phyloP scores from a whole-genome alignment of 139 green algal species.

The Choricystis sp. region DNA sequence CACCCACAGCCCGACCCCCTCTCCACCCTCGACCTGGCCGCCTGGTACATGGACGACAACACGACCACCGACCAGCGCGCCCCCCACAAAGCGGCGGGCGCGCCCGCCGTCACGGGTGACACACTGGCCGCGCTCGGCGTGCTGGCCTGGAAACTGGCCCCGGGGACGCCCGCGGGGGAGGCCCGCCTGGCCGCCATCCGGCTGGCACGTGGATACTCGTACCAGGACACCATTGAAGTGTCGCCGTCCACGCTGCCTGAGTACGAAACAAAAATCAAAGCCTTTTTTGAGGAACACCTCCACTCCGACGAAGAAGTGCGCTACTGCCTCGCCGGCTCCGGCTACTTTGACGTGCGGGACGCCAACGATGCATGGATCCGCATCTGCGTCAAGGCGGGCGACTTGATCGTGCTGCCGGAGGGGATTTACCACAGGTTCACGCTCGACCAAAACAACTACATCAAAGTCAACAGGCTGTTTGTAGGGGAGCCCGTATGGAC shows the following conservation, averaged over 20 bases:
- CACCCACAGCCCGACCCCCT: conserved; percentile 9
- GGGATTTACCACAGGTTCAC: conserved; percentile 97
- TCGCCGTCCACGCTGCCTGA: conserved; percentile 50
- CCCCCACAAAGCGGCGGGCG: neutral
- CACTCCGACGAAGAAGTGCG: conserved; percentile 91
- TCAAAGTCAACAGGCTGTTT: conserved; percentile 74
- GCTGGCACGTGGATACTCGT: conserved; percentile 34
- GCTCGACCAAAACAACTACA: conserved; percentile 68
- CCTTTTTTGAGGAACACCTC: conserved; percentile 90
- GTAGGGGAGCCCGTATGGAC: conserved; percentile 89
- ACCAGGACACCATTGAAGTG: conserved; percentile 63
- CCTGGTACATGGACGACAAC: neutral
- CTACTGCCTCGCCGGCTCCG: conserved; percentile 30
- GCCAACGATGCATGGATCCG: conserved; percentile 77
- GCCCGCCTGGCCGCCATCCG: conserved; percentile 55
- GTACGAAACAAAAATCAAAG: conserved; percentile 89
- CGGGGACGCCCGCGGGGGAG: conserved; percentile 43
- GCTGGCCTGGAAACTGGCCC: conserved; percentile 60
- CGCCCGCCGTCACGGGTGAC: conserved; percentile 4
- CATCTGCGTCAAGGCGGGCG: conserved; percentile 55
- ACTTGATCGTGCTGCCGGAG: conserved; percentile 83
- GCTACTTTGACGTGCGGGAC: conserved; percentile 94
- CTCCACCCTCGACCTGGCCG: neutral
- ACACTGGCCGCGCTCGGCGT: conserved; percentile 56
- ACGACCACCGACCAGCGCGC: neutral